Percentiles rank a stretch among this genome's conserved stretches.
Evolutionary conservation across 148 eudicot species (phyloP).

Genomic region (Dysphania ambrosioides): DNA sequence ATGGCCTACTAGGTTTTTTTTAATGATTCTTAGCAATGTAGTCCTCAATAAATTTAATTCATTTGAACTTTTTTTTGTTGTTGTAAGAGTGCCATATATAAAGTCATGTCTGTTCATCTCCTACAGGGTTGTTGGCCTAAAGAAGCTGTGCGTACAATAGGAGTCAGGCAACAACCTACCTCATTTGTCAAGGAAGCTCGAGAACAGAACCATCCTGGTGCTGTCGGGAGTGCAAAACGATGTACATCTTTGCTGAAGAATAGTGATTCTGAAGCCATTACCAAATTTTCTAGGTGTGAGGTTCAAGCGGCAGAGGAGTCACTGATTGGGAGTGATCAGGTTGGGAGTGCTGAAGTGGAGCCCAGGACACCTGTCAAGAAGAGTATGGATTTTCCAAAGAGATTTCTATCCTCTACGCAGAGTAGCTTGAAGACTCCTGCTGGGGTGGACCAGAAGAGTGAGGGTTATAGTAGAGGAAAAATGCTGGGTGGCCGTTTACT

Average conservation of each 20-base stretch:
- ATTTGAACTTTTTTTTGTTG: too few relatives aligned
- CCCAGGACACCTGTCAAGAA: slow-evolving; percentile 18
- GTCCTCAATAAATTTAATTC: too few relatives aligned
- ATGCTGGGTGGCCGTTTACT: slow-evolving; percentile 25
- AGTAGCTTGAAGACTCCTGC: slow-evolving; percentile 27
- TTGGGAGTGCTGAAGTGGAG: slow-evolving; percentile 33
- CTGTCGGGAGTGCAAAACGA: slow-evolving; percentile 37
- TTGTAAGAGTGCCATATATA: not conserved
- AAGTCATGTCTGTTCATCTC: slow-evolving; percentile 12
- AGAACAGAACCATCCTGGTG: slow-evolving; percentile 30
- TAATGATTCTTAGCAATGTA: too few relatives aligned
- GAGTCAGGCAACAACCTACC: slow-evolving; percentile 26
- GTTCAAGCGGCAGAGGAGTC: slow-evolving; percentile 24
- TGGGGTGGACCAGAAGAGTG: slow-evolving; percentile 18
- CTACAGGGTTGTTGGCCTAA: slow-evolving; percentile 21
- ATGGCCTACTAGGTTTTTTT: not conserved
- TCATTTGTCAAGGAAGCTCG: slow-evolving; percentile 26
- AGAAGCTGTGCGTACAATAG: slow-evolving; percentile 18
- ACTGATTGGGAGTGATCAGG: slow-evolving; percentile 10
- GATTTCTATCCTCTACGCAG: slow-evolving; percentile 28
- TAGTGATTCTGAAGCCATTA: slow-evolving; percentile 26
- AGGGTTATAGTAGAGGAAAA: slow-evolving; percentile 19
- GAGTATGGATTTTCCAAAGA: slow-evolving; percentile 26
- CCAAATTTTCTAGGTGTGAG: slow-evolving; percentile 22
- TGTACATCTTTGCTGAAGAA: slow-evolving; percentile 41